phyloP scores from a whole-genome alignment of 352 stramenopile genomes.

The Globisporangium splendens region DNA sequence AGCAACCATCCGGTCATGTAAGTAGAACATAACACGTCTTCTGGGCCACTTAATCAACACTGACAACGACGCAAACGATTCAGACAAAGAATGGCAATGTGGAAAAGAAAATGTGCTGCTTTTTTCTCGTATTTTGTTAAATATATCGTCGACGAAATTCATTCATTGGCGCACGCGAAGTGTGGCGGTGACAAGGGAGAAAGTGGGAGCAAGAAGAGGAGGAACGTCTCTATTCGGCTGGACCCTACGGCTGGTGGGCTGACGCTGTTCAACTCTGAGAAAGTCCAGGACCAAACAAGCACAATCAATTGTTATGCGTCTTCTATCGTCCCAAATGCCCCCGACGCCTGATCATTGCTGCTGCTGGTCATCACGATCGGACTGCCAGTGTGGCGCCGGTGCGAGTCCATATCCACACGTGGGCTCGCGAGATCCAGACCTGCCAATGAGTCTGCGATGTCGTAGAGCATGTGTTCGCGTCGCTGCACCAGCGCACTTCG shows the following conservation, averaged over 20 bases:
- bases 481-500: constrained; percentile 6
- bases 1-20: constrained; percentile 20
- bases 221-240: constrained; percentile 1
- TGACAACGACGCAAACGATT: background rate
- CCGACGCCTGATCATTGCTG: background rate
- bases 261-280: no score
- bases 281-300: no score
- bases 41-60: no score
- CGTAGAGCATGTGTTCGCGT: constrained; percentile 23
- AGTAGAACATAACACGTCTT: background rate
- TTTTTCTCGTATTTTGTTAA: constrained; percentile 11
- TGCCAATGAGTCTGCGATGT: constrained; percentile 26
- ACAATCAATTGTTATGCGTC: background rate
- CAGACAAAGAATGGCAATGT: background rate
- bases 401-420: background rate
- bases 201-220: no score
- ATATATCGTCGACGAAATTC: constrained; percentile 8
- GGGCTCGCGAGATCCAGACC: constrained; percentile 5
- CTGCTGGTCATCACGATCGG: constrained; percentile 1
- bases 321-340: background rate
- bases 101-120: background rate
- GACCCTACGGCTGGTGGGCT: no score
- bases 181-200: no score
- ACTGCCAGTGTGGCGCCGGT: background rate
- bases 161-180: constrained; percentile 3